Base-by-base conservation (phyloP, 2,329 filamentous ascomycete species). In the Botrytis deweyae region DNA sequence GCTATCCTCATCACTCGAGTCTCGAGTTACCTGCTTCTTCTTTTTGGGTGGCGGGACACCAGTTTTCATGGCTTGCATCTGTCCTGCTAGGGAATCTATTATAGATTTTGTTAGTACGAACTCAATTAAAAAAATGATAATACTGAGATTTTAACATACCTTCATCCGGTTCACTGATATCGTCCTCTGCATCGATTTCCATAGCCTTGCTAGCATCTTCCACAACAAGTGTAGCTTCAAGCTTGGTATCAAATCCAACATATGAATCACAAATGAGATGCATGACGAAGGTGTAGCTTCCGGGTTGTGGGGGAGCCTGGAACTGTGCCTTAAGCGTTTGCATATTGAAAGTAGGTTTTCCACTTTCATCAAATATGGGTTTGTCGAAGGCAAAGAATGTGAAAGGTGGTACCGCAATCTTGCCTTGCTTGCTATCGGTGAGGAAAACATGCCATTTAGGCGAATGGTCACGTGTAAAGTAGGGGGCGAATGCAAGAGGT, bases 291-390 rank as follows among this genome's bases (percentile, higher is more conserved):
- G 93, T 95, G 84, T 97, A 99, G 82, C 95, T 92, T 64, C 95
- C 96, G 8, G 93, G 89, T 81, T 97, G 93, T 38, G 95, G 94
- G 62, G 96, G 96, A 1, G 96, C 95, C 77, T 95, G 93, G 83
- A 99, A 99, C 82, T 98, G 94, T 82, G 97, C 95, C 87, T 97
- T 98, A 80, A 98, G 87, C 4, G 96, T 99, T 83, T 98, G 95
- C 84, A 99, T 91, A 80, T 95, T 92, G 85, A 93, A 99, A 3
- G 96, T 98, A 3, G 95, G 95, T 81, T 92, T 93, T 79, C 93
- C 94, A 76, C 90, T 88, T 59, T 90, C 90, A 78, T 92, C 90
- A 76, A 96, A 92, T 46, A 98, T 90, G 44, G 94, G 93, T 85
- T 94, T 92, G 83, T 98, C 94, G 81, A 99, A 98, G 64, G 91